Evolutionary conservation across 306 rosid genomes (phyloP).

Genomic region (Ziziphus jujuba): DNA sequence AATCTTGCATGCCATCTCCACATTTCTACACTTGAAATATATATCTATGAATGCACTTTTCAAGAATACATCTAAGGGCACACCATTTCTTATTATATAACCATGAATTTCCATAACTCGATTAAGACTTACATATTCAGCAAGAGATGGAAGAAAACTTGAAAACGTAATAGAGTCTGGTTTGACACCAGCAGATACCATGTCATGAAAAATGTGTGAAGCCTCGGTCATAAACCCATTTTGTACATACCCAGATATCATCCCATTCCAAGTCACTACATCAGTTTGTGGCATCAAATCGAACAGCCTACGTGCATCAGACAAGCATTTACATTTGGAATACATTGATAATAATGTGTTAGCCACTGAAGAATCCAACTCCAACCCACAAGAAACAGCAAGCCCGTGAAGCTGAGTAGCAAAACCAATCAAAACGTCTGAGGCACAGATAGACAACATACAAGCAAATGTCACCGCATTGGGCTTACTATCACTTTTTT

Average conservation of each 20-base stretch:
- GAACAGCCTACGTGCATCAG: conserved; percentile 50
- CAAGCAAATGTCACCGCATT: conserved; percentile 55
- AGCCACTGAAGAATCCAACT: conserved; percentile 54
- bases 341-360: conserved; percentile 65
- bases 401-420: conserved; percentile 73
- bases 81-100: conserved; percentile 51
- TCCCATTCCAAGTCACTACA: conserved; percentile 72
- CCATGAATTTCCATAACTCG: conserved; percentile 65
- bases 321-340: conserved; percentile 54
- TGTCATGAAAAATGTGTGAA: conserved; percentile 42
- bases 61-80: conserved; percentile 62
- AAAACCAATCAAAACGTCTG: conserved; percentile 36
- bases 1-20: conserved; percentile 50
- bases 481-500: conserved; percentile 30
- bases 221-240: conserved; percentile 62
- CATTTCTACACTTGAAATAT: conserved; percentile 59
- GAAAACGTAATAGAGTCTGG: conserved; percentile 69
- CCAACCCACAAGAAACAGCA: conserved; percentile 44
- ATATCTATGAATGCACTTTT: conserved; percentile 68
- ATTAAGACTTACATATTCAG: conserved; percentile 45
- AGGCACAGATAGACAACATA: conserved; percentile 48
- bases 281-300: conserved; percentile 50
- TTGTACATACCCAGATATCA: conserved; percentile 69
- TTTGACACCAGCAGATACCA: conserved; percentile 57
- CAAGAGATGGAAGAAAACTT: conserved; percentile 67